Base-by-base conservation (phyloP, 2,329 filamentous ascomycete species). In the Colletotrichum navitas region DNA sequence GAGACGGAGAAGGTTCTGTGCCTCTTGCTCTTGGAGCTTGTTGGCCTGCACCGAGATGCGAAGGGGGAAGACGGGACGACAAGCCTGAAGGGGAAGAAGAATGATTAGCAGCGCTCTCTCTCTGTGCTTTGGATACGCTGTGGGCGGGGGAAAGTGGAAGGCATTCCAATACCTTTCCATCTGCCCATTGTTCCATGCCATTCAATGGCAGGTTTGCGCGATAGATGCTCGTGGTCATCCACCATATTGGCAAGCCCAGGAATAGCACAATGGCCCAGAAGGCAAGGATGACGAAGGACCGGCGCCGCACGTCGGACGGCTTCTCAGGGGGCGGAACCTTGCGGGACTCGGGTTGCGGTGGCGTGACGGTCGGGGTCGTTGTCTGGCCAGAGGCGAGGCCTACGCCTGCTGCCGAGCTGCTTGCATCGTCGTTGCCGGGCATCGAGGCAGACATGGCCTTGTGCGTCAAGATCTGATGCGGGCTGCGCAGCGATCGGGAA, bases 171-270 rank as follows among this genome's bases (percentile, higher is more conserved):
- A 97, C 95, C 87, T 93, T 94, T 74, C 94, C 94, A 78, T 97
- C 93, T 12, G 94, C 93, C 95, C 96, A 98, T 73, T 92, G 89
- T 75, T 93, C 89, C 96, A 99, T 99, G 66, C 91, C 88, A 78
- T 92, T 88, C 75, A 98, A 81, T 6, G 96, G 96, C 76, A 99
- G 84, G 55, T 91, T 88, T 16, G 95, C 95, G 66, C 96, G 90
- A 81, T 97, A 95, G 66, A 98, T 97, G 0, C 93, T 92, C 5
- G 96, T 99, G 0, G 96, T 98, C 80, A 91, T 91, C 91, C 94
- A 97, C 96, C 96, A 99, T 88, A 97, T 92, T 68, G 96, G 96
- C 75, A 99, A 81, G 3, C 96, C 96, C 7, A 99, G 83, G 39
- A 92, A 88, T 8, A 97, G 80, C 8, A 97, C 93, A 47, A 98